A percentile compares a stretch with the other conserved stretches of the same genome.
Conservation (phyloP, 352 stramenopile genomes). For the Halophytophthora batemanensis region DNA sequence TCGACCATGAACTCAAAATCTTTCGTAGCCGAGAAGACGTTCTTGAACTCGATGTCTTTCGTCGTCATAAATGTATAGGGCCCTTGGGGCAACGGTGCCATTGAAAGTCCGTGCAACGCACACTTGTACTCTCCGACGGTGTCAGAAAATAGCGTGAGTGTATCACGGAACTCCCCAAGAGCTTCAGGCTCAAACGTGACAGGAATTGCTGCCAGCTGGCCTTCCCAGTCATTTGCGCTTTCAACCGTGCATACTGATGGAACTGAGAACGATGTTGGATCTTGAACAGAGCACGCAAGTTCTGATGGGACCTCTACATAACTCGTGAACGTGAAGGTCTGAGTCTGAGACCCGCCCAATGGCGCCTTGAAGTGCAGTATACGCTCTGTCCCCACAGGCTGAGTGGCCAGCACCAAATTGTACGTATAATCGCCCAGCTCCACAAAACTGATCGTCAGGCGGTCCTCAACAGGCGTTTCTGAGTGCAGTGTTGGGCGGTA, state of each 20-base stretch:
- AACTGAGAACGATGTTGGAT: constrained; percentile 73
- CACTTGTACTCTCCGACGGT: constrained; percentile 83
- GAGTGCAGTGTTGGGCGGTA: constrained; percentile 80
- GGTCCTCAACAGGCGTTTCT: constrained; percentile 35
- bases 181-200: constrained; percentile 89
- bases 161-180: constrained; percentile 84
- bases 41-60: constrained; percentile 87
- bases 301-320: constrained; percentile 41
- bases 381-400: constrained; percentile 54
- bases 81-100: constrained; percentile 76
- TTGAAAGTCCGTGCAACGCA: constrained; percentile 70
- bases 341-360: constrained; percentile 70
- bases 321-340: constrained; percentile 78
- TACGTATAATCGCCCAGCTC: constrained; percentile 90
- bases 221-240: constrained; percentile 66
- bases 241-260: constrained; percentile 48
- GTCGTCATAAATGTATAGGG: constrained; percentile 68
- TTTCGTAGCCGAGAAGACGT: constrained; percentile 75
- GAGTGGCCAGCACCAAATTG: constrained; percentile 74
- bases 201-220: constrained; percentile 47
- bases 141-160: constrained; percentile 58
- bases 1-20: constrained; percentile 85
- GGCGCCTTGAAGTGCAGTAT: constrained; percentile 82
- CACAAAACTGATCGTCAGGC: constrained; percentile 72
- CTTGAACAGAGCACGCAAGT: constrained; percentile 51